Conservation (phyloP, 2,329 filamentous ascomycete genomes). For the Tolypocladium cylindrosporum region DNA sequence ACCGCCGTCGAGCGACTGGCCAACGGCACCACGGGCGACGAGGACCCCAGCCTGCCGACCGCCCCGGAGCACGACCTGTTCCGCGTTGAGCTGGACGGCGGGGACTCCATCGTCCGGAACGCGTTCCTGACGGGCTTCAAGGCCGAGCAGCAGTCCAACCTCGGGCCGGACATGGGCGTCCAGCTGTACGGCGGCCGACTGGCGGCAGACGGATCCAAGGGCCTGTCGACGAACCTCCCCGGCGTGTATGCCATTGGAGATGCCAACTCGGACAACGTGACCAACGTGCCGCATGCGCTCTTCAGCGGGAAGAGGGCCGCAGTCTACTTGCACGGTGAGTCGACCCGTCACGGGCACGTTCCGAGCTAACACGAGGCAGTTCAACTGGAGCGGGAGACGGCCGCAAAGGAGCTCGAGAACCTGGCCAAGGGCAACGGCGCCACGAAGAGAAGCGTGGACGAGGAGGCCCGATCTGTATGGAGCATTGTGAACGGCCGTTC, state of each 20-base stretch:
- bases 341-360: conserved; percentile 1
- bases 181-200: conserved; percentile 32
- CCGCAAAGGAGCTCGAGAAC: conserved; percentile 20
- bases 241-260: conserved; percentile 52
- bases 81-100: conserved; percentile 39
- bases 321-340: conserved; percentile 46
- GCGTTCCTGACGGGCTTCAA: conserved; percentile 43
- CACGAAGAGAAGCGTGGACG: conserved; percentile 18
- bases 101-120: conserved; percentile 31
- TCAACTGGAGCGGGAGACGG: conserved; percentile 29
- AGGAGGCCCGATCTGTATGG: conserved; percentile 33
- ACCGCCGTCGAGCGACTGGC: conserved; percentile 33
- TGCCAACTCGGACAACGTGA: conserved; percentile 47
- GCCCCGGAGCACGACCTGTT: conserved; percentile 44
- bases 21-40: conserved; percentile 22
- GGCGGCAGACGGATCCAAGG: conserved; percentile 26
- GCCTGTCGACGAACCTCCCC: conserved; percentile 38
- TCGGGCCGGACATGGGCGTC: conserved; percentile 39
- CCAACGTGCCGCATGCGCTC: conserved; percentile 52
- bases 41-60: conserved; percentile 30
- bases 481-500: conserved; percentile 31
- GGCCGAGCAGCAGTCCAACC: conserved; percentile 33
- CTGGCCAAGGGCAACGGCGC: conserved; percentile 9
- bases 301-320: conserved; percentile 48
- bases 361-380: conserved; percentile 15